phyloP scores from a whole-genome alignment of 257 asterid species.

The Buddleja alternifolia region DNA sequence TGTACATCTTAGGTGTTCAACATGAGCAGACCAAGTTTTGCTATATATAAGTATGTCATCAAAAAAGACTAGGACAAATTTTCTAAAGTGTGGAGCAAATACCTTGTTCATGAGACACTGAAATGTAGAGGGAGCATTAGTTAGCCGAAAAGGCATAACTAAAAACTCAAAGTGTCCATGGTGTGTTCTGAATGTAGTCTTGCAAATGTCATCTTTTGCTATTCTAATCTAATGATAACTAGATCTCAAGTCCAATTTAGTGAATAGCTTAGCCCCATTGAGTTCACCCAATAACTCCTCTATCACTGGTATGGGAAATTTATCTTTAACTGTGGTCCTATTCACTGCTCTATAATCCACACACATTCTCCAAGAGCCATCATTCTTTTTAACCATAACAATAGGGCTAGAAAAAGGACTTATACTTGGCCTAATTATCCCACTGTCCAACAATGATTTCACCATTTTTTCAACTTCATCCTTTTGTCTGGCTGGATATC shows the following conservation, averaged over 20 bases:
- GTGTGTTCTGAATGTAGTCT: neutral
- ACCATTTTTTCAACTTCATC: no score
- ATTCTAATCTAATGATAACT: neutral
- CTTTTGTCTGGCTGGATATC: no score
- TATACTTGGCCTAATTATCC: no score
- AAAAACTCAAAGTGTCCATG: neutral
- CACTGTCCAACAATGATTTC: no score
- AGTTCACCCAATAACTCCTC: neutral
- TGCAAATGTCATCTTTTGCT: neutral
- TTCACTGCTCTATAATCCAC: no score
- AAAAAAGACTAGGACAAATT: neutral
- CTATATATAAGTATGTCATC: conserved; percentile 25
- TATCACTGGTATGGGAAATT: no score
- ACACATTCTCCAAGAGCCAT: no score
- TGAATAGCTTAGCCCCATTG: neutral
- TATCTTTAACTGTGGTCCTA: neutral
- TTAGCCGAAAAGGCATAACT: neutral
- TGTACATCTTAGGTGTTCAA: neutral
- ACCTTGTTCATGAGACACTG: conserved; percentile 16
- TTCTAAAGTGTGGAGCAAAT: neutral
- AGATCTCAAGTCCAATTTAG: neutral
- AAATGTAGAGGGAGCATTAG: conserved; percentile 23
- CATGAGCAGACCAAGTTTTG: neutral
- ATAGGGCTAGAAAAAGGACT: no score
- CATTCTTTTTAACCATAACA: no score